These are phyloP conservation scores for Lentinula lateritia DNA, from an alignment of 768 basidiomycete genomes.

Conservation along the genomic window DNA sequence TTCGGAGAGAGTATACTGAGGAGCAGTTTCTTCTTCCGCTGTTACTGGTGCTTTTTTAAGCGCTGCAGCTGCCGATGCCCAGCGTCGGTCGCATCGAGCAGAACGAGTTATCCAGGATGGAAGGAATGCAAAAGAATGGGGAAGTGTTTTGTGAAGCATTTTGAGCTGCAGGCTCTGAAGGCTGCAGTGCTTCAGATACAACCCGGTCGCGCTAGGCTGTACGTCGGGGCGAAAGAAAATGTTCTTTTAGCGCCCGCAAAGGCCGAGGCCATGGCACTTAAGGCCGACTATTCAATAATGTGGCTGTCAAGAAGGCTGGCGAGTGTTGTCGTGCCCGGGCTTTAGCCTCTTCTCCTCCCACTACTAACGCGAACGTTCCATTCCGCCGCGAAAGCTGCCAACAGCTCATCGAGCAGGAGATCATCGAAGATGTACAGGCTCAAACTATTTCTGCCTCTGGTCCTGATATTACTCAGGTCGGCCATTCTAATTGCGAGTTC, in stretches of 20 bases:
- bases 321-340: no score
- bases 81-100: constrained; percentile 8
- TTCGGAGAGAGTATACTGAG: constrained; percentile 48
- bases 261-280: no score
- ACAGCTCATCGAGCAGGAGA: no score
- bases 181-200: not conserved
- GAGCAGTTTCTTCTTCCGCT: constrained; percentile 15
- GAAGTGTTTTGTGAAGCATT: not conserved
- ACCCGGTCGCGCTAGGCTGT: not conserved
- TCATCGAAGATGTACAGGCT: no score
- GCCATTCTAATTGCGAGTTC: no score
- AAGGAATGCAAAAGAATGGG: not conserved
- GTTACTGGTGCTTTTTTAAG: not conserved
- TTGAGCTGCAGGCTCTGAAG: not conserved
- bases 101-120: not conserved
- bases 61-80: constrained; percentile 14
- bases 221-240: not conserved
- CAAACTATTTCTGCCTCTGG: no score
- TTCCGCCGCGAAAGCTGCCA: no score
- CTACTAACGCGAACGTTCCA: no score
- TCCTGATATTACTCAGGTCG: no score
- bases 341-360: no score
- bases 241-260: not conserved
- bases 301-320: no score
- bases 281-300: no score